phyloP scores from a whole-genome alignment of 169 alveolate species.

The Babesia sp. region DNA sequence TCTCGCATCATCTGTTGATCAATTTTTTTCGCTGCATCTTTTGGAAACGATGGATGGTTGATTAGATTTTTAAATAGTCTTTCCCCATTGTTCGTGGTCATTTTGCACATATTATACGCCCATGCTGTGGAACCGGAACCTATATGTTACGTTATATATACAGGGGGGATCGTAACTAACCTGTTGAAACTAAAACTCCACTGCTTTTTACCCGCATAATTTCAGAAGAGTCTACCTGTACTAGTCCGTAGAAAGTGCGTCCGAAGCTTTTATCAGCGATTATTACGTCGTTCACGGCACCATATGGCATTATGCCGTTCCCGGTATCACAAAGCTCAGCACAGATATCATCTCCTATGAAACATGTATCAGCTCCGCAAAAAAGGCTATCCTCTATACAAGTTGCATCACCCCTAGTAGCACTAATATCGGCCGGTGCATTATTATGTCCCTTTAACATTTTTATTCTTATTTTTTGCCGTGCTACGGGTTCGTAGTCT shows the following conservation, averaged over 20 bases:
- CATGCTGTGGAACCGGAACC: conserved; percentile 89
- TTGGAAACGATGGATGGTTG: conserved; percentile 49
- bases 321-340: not conserved
- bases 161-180: not conserved
- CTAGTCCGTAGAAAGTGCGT: conserved; percentile 67
- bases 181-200: conserved; percentile 73
- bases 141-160: not conserved
- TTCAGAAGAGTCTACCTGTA: conserved; percentile 69
- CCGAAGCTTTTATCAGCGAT: conserved; percentile 61
- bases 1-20: conserved; percentile 56
- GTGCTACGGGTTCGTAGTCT: conserved; percentile 37
- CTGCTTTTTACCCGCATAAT: conserved; percentile 71
- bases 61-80: conserved; percentile 28
- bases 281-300: conserved; percentile 65
- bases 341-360: conserved; percentile 35
- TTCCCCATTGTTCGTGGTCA: conserved; percentile 52
- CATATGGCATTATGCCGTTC: conserved; percentile 28
- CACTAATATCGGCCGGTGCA: not conserved
- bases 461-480: conserved; percentile 58
- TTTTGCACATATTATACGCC: conserved; percentile 81
- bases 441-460: conserved; percentile 35
- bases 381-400: conserved; percentile 44
- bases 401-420: conserved; percentile 1
- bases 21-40: conserved; percentile 64
- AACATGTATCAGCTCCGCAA: conserved; percentile 26